Evolutionary conservation across 495 filamentous ascomycete species (phyloP).

Genomic region (Podospora pseudoanserina): DNA sequence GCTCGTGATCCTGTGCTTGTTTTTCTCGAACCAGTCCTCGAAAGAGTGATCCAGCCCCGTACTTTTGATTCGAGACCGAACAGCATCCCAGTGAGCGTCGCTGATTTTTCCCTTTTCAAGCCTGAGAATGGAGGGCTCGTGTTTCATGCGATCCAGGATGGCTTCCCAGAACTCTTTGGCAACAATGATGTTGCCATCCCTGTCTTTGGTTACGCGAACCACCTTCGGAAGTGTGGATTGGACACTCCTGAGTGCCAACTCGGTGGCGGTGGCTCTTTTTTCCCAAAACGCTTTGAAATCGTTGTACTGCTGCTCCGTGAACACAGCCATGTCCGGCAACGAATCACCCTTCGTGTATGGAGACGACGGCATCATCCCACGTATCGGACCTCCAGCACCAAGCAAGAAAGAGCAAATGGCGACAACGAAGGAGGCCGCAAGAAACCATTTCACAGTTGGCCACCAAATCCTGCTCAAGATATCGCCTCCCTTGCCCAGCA

Average conservation of each 20-base stretch:
- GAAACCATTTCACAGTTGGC: background rate
- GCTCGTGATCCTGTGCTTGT: background rate
- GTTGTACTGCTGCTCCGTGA: background rate
- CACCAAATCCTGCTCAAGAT: background rate
- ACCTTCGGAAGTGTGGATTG: background rate
- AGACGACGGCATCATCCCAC: background rate
- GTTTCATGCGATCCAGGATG: background rate
- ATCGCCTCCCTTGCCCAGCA: background rate
- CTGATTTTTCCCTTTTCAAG: constrained; percentile 6
- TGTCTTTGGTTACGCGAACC: background rate
- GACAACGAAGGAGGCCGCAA: background rate
- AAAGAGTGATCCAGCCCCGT: background rate
- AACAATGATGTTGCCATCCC: background rate
- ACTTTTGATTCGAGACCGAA: background rate
- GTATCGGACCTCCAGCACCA: background rate
- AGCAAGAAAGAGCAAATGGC: background rate
- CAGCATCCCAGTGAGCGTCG: constrained; percentile 6
- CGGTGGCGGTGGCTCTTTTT: background rate
- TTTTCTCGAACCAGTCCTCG: background rate
- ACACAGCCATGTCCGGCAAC: background rate
- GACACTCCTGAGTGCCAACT: background rate
- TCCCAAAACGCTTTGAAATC: background rate
- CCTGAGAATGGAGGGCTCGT: background rate
- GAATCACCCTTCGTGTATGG: background rate
- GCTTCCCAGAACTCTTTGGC: background rate